phyloP scores from a whole-genome alignment of 106 monocot species.

The Xerophyta viscosa region DNA sequence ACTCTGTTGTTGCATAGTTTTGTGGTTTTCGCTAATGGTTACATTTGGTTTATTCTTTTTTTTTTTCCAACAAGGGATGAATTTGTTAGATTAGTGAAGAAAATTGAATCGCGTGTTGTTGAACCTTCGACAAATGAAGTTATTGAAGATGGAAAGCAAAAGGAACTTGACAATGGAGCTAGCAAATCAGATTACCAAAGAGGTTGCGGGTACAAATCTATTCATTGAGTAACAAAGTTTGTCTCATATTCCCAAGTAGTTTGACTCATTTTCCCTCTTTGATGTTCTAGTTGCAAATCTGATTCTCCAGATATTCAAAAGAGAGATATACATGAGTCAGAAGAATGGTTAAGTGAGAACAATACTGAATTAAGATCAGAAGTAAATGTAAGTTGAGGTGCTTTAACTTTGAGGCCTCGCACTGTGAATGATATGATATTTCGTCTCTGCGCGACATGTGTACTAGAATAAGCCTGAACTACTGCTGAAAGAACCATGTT shows the following conservation, averaged over 20 bases:
- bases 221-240: background rate
- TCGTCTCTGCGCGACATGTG: no score
- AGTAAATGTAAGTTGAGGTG: conserved; percentile 7
- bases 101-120: conserved; percentile 33
- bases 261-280: conserved; percentile 7
- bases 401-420: no score
- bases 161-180: background rate
- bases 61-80: conserved; percentile 21
- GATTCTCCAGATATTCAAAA: conserved; percentile 6
- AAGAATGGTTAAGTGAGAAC: conserved; percentile 35
- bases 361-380: conserved; percentile 16
- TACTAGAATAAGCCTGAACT: no score
- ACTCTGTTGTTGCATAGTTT: no score
- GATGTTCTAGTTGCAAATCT: background rate
- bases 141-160: background rate
- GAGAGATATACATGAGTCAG: conserved; percentile 32
- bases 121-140: conserved; percentile 4
- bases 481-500: no score
- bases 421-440: no score
- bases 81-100: conserved; percentile 20
- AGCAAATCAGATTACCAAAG: conserved; percentile 3
- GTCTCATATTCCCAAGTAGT: conserved; percentile 4
- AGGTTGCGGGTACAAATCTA: conserved; percentile 1
- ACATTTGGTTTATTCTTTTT: no score
- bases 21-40: background rate